Conservation (phyloP, 2,329 filamentous ascomycete species). For the Paracamarosporium sp. region DNA sequence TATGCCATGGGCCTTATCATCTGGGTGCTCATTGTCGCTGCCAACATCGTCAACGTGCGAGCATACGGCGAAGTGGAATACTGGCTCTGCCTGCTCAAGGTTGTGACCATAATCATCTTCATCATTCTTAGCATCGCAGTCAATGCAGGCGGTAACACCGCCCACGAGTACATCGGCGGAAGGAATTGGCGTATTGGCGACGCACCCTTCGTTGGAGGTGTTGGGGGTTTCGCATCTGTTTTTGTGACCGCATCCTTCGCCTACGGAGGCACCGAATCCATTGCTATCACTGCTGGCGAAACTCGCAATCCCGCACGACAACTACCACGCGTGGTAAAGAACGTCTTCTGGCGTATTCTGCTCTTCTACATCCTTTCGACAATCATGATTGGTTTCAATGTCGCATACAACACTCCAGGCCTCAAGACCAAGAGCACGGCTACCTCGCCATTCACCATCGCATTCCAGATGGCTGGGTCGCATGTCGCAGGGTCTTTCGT, state of each 20-base stretch:
- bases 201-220: constrained; percentile 48
- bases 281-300: constrained; percentile 79
- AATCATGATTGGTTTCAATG: constrained; percentile 51
- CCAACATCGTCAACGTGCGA: constrained; percentile 45
- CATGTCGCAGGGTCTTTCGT: constrained; percentile 67
- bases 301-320: constrained; percentile 81
- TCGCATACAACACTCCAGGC: constrained; percentile 46
- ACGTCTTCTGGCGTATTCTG: constrained; percentile 72
- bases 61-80: constrained; percentile 47
- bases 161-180: constrained; percentile 58
- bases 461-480: constrained; percentile 68
- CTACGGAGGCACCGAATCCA: constrained; percentile 77
- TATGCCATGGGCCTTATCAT: constrained; percentile 38
- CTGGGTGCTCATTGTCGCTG: constrained; percentile 39
- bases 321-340: constrained; percentile 85
- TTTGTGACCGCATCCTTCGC: constrained; percentile 78
- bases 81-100: constrained; percentile 43
- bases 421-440: constrained; percentile 42
- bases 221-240: constrained; percentile 68
- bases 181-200: constrained; percentile 72
- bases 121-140: constrained; percentile 41
- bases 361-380: constrained; percentile 52
- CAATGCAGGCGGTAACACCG: constrained; percentile 32
- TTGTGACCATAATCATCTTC: constrained; percentile 42
- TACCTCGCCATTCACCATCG: constrained; percentile 71